Percentiles rank a stretch among this genome's conserved stretches.
Conservation (phyloP, 768 basidiomycete genomes). For the Rhodotorula taiwanensis region DNA sequence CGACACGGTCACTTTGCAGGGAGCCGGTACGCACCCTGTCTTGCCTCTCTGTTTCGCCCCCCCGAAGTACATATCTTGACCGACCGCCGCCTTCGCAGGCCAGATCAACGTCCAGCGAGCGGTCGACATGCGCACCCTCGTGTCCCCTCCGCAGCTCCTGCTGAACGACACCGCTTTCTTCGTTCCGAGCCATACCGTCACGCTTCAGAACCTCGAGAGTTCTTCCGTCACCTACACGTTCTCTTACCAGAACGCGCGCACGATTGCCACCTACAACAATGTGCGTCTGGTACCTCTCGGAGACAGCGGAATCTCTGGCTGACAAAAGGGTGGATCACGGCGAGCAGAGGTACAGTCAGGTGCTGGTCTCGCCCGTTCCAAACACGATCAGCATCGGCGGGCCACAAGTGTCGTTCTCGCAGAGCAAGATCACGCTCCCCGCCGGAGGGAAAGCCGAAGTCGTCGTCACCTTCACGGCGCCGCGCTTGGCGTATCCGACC, state of each 20-base stretch:
- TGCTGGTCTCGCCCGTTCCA: conserved; percentile 10
- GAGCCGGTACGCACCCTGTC: conserved; percentile 25
- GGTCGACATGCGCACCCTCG: conserved; percentile 49
- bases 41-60: too few species aligned
- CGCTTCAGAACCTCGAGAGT: conserved; percentile 43
- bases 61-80: too few species aligned
- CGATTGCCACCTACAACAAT: background rate
- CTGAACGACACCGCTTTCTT: conserved; percentile 62
- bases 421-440: conserved; percentile 46
- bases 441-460: conserved; percentile 40
- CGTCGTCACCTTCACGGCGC: conserved; percentile 39
- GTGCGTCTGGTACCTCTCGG: background rate
- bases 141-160: conserved; percentile 56
- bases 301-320: too few species aligned
- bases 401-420: conserved; percentile 6
- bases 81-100: conserved; percentile 1
- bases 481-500: conserved; percentile 41
- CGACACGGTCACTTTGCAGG: conserved; percentile 9
- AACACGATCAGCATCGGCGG: background rate
- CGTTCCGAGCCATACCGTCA: conserved; percentile 49
- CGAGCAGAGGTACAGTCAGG: too few species aligned
- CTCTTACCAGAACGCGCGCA: background rate
- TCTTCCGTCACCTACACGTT: conserved; percentile 7
- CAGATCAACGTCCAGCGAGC: conserved; percentile 57
- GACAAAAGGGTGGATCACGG: too few species aligned